A percentile compares a stretch with the other conserved stretches of the same genome.
Evolutionary conservation across 805 yeast species (phyloP).

Genomic region (Sungouiozyma intestinalis): DNA sequence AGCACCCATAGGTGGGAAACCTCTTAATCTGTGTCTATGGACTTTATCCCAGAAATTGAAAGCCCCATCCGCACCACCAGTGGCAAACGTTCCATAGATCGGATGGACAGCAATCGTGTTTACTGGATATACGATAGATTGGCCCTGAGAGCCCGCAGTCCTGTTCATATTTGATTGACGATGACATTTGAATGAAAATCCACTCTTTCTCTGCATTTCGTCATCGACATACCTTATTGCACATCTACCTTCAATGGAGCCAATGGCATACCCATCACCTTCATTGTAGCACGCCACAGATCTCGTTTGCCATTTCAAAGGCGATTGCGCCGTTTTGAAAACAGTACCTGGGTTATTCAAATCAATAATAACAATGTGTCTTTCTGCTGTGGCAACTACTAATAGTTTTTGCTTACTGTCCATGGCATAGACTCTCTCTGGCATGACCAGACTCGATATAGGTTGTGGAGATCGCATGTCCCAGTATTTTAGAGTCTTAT

Average conservation of each 20-base stretch:
- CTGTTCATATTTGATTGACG: constrained; percentile 45
- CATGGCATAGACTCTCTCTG: constrained; percentile 88
- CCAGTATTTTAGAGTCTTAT: constrained; percentile 90
- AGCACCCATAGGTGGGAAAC: constrained; percentile 55
- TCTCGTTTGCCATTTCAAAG: constrained; percentile 85
- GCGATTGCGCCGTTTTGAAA: constrained; percentile 62
- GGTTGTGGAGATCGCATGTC: constrained; percentile 81
- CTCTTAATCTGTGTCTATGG: constrained; percentile 75
- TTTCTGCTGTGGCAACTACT: constrained; percentile 91
- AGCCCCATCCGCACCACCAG: constrained; percentile 92
- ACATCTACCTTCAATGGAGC: constrained; percentile 91
- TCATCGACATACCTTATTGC: constrained; percentile 89
- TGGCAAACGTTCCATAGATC: constrained; percentile 76
- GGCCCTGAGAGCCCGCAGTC: constrained; percentile 39
- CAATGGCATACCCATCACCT: constrained; percentile 88
- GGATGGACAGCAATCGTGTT: constrained; percentile 84
- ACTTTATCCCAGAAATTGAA: constrained; percentile 96
- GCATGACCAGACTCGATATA: constrained; percentile 67
- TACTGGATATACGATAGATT: constrained; percentile 64
- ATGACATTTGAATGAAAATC: constrained; percentile 92
- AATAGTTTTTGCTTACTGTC: constrained; percentile 70
- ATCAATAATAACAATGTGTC: constrained; percentile 68
- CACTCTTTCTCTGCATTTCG: constrained; percentile 54
- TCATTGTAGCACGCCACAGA: constrained; percentile 75
- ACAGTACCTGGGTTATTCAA: constrained; percentile 74